Percentiles rank a stretch among this genome's conserved stretches.
Evolutionary conservation across 352 stramenopile genomes (phyloP).

Genomic region (Phytophthora citricola): DNA sequence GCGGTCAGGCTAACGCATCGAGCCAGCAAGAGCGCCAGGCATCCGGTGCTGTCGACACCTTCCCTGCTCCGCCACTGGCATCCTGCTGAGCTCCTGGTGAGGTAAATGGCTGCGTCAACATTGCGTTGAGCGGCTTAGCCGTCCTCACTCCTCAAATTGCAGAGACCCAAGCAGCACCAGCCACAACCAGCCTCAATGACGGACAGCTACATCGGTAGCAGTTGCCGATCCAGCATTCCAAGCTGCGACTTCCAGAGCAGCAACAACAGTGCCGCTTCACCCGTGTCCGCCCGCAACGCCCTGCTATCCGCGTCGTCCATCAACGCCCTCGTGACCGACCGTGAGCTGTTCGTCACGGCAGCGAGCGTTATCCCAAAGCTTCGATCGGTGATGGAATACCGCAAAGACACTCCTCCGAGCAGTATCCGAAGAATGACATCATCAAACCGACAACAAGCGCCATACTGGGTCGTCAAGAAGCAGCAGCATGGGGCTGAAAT

Average conservation of each 20-base stretch:
- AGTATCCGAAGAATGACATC: conserved; percentile 17
- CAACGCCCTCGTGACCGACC: conserved; percentile 40
- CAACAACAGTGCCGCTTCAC: conserved; percentile 35
- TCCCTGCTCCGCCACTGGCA: neutral
- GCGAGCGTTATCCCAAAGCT: conserved; percentile 46
- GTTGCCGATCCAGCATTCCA: conserved; percentile 36
- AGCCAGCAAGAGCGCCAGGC: conserved; percentile 42
- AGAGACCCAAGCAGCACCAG: neutral
- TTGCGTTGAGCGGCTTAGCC: conserved; percentile 7
- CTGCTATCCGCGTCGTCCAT: conserved; percentile 41
- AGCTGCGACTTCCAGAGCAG: conserved; percentile 48
- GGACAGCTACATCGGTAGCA: conserved; percentile 41
- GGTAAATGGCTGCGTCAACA: conserved; percentile 21
- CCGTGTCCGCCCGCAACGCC: conserved; percentile 35
- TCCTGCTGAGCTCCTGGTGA: conserved; percentile 10
- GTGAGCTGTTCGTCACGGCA: conserved; percentile 43
- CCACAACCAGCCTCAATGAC: conserved; percentile 25
- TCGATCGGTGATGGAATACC: conserved; percentile 38
- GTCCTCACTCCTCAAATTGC: conserved; percentile 38
- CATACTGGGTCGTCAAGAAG: conserved; percentile 49
- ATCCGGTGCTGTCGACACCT: conserved; percentile 32
- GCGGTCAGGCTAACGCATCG: conserved; percentile 22
- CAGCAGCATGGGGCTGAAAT: conserved; percentile 53
- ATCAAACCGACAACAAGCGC: conserved; percentile 16
- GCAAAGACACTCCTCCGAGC: conserved; percentile 17